phyloP scores from a whole-genome alignment of 1,284 basidiomycete genomes.

The Athelia sp. region DNA sequence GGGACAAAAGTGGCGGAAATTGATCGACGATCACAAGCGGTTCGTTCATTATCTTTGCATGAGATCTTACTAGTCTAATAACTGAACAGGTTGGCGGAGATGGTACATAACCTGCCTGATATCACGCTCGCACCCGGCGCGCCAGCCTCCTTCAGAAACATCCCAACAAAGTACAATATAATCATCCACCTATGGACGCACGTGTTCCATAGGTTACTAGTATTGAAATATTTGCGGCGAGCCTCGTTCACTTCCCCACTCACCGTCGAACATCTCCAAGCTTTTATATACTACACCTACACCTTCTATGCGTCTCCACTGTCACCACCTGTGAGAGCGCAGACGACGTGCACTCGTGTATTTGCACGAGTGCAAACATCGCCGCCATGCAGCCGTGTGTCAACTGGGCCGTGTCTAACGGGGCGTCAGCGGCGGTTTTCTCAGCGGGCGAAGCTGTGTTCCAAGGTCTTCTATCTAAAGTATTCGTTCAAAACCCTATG shows the following conservation, averaged over 20 bases:
- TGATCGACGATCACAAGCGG: slow-evolving; percentile 70
- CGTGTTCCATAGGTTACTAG: slow-evolving; percentile 86
- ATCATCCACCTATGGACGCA: slow-evolving; percentile 91
- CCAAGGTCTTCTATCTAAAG: too few species aligned
- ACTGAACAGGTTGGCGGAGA: slow-evolving; percentile 70
- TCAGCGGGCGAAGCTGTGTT: too few species aligned
- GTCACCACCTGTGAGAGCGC: too few species aligned
- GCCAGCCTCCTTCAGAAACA: slow-evolving; percentile 82
- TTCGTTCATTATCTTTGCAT: slow-evolving; percentile 25
- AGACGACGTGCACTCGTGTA: too few species aligned
- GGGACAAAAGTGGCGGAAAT: slow-evolving; percentile 58
- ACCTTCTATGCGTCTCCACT: too few species aligned
- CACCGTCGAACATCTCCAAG: slow-evolving; percentile 74
- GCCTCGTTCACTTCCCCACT: slow-evolving; percentile 63
- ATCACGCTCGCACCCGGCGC: slow-evolving; percentile 84
- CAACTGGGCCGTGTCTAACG: too few species aligned
- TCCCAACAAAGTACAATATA: slow-evolving; percentile 93
- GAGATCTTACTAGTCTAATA: slow-evolving; percentile 7
- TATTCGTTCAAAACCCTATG: too few species aligned
- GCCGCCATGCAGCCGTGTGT: too few species aligned
- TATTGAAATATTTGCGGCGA: slow-evolving; percentile 83
- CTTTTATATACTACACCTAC: slow-evolving; percentile 95
- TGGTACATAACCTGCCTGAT: slow-evolving; percentile 83
- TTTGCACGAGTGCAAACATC: too few species aligned
- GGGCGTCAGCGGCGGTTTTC: too few species aligned